Evolutionary conservation across 208 protist species (phyloP), one percentile per base, ranked within the genome.

Genomic region (Ichthyophonus hoferi): DNA sequence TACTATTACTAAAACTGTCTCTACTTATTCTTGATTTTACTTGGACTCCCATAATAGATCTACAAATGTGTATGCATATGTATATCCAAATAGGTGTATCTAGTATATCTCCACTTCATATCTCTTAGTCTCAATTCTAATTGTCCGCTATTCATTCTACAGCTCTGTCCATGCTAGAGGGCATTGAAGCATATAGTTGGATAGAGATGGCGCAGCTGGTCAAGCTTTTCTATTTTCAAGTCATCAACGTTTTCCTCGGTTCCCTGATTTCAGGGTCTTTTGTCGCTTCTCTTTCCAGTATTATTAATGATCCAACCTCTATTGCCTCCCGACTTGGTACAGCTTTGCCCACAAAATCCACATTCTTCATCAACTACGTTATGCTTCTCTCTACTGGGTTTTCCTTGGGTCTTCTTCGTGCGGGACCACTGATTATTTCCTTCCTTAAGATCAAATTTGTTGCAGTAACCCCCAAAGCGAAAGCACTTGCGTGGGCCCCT

Each of bases 191-290:
- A 37, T 78, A 83, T 34, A 90, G 88, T 78, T 58, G 79, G 77
- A 83, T 82, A 38, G 33, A 50, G 81, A 42, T 83, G 12, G 7
- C 58, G 1, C 50, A 50, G 37, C 40, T 91, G 0, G 86, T 35
- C 1, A 78, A 38, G 35, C 84, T 88, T 35, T 92, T 89, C 82
- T 77, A 86, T 34, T 93, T 91, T 79, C 38, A 90, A 1, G 79
- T 93, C 39, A 58, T 93, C 85, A 93, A 93, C 77, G 91, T 93
- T 0, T 93, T 93, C 67, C 58, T 93, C 0, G 58, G 88, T 2
- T 85, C 83, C 41, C 88, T 84, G 0, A 79, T 93, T 58, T 58
- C 92, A 39, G 90, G 90, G 39, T 58, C 89, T 2, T 79, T 93
- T 40, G 83, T 93, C n/a, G 79, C 78, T 77, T 79, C 78, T 0